Evolutionary conservation across 441 rosid species (phyloP).

Genomic region (Gossypium laxum): DNA sequence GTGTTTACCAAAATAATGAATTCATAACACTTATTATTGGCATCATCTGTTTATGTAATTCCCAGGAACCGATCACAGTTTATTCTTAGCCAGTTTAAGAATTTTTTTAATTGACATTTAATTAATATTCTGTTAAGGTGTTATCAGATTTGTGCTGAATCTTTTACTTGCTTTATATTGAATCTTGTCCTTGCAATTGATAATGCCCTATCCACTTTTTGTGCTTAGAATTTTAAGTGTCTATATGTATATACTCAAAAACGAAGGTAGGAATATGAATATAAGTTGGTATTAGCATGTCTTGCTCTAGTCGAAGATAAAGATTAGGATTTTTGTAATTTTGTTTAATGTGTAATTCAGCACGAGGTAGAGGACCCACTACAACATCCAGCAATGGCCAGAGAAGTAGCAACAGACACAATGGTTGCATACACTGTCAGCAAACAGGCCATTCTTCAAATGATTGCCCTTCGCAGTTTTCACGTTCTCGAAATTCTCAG

Average conservation of each 20-base stretch:
- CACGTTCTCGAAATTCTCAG: constrained; percentile 38
- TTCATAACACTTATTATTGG: background rate
- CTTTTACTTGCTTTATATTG: background rate
- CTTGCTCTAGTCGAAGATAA: background rate
- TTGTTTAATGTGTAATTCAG: constrained; percentile 27
- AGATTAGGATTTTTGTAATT: constrained; percentile 12
- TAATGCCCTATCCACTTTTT: background rate
- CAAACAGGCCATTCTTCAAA: constrained; percentile 67
- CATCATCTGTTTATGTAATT: background rate
- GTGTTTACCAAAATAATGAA: background rate
- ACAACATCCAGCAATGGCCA: constrained; percentile 37
- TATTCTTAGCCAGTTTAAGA: background rate
- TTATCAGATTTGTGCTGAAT: background rate
- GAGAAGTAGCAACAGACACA: constrained; percentile 45
- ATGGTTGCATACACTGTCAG: constrained; percentile 57
- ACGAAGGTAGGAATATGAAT: background rate
- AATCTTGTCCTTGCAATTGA: constrained; percentile 4
- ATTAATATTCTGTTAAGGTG: background rate
- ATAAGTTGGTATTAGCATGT: background rate
- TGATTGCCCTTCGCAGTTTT: constrained; percentile 52
- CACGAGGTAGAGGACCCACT: constrained; percentile 47
- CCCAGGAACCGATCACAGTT: background rate
- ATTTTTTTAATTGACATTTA: background rate
- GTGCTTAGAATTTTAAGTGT: background rate
- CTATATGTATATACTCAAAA: background rate